These are phyloP conservation scores for Lactuca sativa DNA, from an alignment of 129 eudicot genomes.

Conservation along the genomic window DNA sequence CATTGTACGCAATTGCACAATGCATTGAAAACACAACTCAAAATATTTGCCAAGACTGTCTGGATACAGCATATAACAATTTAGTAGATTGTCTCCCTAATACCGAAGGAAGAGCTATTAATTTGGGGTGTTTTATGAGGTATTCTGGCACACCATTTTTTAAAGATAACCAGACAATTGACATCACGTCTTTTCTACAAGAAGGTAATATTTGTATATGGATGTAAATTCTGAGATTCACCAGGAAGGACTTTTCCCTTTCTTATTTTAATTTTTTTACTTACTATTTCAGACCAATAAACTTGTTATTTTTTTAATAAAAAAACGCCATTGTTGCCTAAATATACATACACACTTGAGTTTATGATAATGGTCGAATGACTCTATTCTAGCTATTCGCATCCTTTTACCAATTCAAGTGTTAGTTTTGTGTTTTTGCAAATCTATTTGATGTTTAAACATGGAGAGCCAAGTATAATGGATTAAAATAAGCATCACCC, in stretches of 20 bases:
- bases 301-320: no score
- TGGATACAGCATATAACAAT: conserved; percentile 41
- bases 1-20: conserved; percentile 49
- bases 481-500: neutral
- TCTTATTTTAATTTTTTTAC: no score
- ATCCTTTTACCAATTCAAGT: no score
- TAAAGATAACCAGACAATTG: conserved; percentile 43
- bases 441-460: no score
- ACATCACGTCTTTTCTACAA: conserved; percentile 38
- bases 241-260: no score
- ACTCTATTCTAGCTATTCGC: no score
- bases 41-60: conserved; percentile 47
- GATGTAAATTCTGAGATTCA: no score
- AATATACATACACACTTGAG: no score
- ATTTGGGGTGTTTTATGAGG: conserved; percentile 59
- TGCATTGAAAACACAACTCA: conserved; percentile 40
- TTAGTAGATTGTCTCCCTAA: conserved; percentile 43
- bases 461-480: neutral
- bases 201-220: conserved; percentile 33
- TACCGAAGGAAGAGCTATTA: conserved; percentile 49
- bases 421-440: no score
- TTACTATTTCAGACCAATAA: no score
- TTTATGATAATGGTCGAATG: no score
- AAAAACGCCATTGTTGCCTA: no score
- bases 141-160: conserved; percentile 46